Conservation (phyloP, 352 stramenopile genomes). For the Globisporangium perplexum region DNA sequence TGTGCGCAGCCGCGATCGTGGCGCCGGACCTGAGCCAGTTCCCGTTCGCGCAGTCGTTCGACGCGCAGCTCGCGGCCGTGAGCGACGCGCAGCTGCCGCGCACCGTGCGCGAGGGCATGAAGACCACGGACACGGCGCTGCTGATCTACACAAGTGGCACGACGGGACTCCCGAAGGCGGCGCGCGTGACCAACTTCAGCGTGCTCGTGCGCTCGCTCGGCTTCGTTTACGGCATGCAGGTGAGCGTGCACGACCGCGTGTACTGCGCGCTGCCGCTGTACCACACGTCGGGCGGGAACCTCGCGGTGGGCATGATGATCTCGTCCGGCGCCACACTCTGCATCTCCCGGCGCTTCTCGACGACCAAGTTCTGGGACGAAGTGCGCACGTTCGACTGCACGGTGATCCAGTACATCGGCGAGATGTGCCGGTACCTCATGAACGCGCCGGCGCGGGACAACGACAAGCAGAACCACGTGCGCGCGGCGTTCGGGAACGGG, state of each 20-base stretch:
- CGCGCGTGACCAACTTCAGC: constrained; percentile 68
- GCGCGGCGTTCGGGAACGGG: constrained; percentile 88
- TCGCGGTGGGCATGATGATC: constrained; percentile 80
- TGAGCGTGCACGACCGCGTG: constrained; percentile 54
- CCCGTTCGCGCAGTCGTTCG: constrained; percentile 38
- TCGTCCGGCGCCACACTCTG: constrained; percentile 65
- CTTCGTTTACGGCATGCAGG: constrained; percentile 44
- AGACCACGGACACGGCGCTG: constrained; percentile 54
- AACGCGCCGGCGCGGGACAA: constrained; percentile 36
- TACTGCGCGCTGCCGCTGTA: constrained; percentile 84
- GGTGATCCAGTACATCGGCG: constrained; percentile 88
- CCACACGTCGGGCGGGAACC: constrained; percentile 75
- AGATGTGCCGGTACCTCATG: constrained; percentile 87
- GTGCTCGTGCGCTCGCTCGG: constrained; percentile 54
- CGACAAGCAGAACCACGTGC: constrained; percentile 65
- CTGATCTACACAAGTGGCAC: constrained; percentile 88
- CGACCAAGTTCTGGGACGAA: constrained; percentile 72
- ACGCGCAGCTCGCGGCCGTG: constrained; percentile 27
- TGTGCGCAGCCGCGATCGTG: constrained; percentile 16
- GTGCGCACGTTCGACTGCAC: constrained; percentile 60
- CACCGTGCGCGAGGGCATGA: constrained; percentile 26
- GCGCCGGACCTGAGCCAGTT: constrained; percentile 8
- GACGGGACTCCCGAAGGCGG: constrained; percentile 76
- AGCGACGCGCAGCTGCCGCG: constrained; percentile 18
- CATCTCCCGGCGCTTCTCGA: constrained; percentile 75